Percentiles rank a stretch among this genome's conserved stretches.
These are phyloP conservation scores for Daldinia sp. DNA, from an alignment of 2,329 filamentous ascomycete species.

Conservation along the genomic window DNA sequence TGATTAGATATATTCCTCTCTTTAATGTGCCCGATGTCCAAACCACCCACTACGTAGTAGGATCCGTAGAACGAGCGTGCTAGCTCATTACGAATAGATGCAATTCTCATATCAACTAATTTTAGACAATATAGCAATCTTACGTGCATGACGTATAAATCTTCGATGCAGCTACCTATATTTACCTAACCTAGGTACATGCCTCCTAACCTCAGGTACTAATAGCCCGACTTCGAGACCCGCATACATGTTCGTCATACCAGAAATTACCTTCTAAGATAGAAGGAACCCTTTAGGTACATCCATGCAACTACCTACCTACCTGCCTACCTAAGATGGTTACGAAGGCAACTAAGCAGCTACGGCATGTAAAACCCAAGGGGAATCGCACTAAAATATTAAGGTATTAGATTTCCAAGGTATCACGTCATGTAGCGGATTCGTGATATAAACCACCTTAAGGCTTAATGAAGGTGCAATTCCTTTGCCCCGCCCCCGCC, in stretches of 20 bases:
- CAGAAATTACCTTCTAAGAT: background rate
- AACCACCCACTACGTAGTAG: no score
- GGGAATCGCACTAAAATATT: background rate
- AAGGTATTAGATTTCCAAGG: no score
- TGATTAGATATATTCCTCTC: background rate
- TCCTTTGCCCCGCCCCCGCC: conserved; percentile 33
- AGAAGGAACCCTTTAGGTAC: no score
- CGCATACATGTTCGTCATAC: background rate
- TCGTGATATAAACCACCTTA: conserved; percentile 11
- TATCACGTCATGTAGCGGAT: conserved; percentile 29
- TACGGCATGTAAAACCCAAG: background rate
- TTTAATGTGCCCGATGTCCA: background rate
- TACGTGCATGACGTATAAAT: background rate
- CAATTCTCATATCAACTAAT: background rate
- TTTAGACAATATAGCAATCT: background rate
- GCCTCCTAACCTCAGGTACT: no score
- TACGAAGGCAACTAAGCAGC: background rate
- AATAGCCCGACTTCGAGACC: no score
- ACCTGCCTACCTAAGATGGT: background rate
- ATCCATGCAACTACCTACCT: no score
- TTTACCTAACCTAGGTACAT: background rate
- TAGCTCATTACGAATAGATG: background rate
- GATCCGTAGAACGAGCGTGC: no score
- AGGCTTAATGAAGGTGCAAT: conserved; percentile 16
- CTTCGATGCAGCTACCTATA: background rate